Evolutionary conservation across 345 rosid genomes (phyloP).

Genomic region (Lumnitzera littorea): DNA sequence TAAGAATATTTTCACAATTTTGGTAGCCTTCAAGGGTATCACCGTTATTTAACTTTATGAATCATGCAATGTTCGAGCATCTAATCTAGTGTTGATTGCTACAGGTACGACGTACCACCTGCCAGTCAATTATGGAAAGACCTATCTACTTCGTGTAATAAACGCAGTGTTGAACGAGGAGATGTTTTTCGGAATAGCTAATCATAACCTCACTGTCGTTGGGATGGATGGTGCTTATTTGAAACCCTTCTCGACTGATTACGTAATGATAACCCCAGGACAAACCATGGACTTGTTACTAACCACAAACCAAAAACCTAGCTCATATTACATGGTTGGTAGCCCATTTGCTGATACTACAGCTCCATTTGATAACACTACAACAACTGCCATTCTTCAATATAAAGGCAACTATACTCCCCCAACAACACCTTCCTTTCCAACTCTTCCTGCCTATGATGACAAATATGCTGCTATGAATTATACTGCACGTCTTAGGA

Average conservation of each 20-base stretch:
- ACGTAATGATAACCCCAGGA: conserved; percentile 45
- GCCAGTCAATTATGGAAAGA: conserved; percentile 25
- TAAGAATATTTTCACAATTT: no score
- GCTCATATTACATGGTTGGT: conserved; percentile 49
- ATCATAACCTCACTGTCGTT: conserved; percentile 33
- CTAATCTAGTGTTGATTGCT: background rate
- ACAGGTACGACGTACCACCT: conserved; percentile 16
- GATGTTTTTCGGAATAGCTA: conserved; percentile 30
- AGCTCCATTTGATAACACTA: conserved; percentile 22
- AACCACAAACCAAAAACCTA: conserved; percentile 28
- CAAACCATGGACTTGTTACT: conserved; percentile 48
- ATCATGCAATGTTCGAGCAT: background rate
- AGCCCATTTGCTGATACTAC: conserved; percentile 23
- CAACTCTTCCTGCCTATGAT: conserved; percentile 33
- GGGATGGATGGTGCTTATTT: conserved; percentile 43
- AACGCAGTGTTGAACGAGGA: conserved; percentile 24
- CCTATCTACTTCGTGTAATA: conserved; percentile 29
- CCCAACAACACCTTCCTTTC: conserved; percentile 16
- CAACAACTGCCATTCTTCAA: conserved; percentile 31
- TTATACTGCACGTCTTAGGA: conserved; percentile 18
- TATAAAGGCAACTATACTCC: conserved; percentile 20
- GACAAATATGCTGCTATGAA: conserved; percentile 23
- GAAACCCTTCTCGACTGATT: conserved; percentile 26
- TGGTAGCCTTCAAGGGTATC: no score
- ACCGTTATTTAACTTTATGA: no score